Percentiles rank a stretch among this genome's conserved stretches.
Conservation (phyloP, 202 grass and related monocot species). For the Alloteropsis angusta region DNA sequence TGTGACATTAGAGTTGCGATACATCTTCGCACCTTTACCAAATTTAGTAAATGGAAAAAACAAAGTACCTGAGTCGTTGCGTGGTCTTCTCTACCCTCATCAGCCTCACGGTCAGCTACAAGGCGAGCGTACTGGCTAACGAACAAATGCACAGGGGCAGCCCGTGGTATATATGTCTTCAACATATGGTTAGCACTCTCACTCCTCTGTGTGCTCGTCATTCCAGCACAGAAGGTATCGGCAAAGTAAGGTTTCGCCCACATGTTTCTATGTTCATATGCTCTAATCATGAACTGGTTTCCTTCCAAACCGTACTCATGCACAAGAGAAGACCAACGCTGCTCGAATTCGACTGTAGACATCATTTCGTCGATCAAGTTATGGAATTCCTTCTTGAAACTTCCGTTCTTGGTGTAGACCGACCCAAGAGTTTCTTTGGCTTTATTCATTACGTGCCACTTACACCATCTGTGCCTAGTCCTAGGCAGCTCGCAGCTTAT, state of each 20-base stretch:
- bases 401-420: neutral
- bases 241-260: neutral
- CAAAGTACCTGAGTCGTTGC: no score
- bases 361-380: neutral
- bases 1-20: no score
- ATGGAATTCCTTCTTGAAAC: neutral
- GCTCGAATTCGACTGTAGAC: neutral
- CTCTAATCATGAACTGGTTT: fast-evolving
- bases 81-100: no score
- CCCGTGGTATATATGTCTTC: neutral
- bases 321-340: fast-evolving
- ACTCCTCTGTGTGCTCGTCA: neutral
- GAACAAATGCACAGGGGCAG: neutral
- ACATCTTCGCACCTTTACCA: no score
- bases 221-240: no score
- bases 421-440: neutral
- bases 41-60: no score
- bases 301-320: fast-evolving
- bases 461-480: no score
- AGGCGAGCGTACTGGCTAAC: neutral
- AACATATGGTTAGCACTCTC: neutral
- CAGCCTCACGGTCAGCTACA: no score
- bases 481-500: fast-evolving
- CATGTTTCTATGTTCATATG: neutral
- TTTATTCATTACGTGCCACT: no score